phyloP scores from a whole-genome alignment of 2,329 filamentous ascomycete species.

The Cytospora paraplurivora region DNA sequence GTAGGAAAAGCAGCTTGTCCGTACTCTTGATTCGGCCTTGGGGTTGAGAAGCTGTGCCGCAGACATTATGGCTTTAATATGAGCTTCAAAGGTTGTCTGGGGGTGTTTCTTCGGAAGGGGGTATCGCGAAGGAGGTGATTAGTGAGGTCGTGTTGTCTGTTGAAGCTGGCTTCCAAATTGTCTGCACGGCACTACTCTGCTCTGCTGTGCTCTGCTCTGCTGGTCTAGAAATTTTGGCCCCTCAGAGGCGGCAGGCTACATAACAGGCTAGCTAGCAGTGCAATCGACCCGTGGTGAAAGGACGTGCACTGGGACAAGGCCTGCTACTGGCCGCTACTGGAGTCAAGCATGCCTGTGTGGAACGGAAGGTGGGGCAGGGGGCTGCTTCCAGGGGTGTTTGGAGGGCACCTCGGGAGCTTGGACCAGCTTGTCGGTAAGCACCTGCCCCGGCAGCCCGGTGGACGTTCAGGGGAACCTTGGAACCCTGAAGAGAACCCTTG shows the following conservation, averaged over 20 bases:
- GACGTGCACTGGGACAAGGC: not conserved
- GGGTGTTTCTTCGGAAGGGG: not conserved
- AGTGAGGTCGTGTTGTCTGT: constrained; percentile 9
- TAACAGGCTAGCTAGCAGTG: constrained; percentile 3
- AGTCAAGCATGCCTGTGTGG: not conserved
- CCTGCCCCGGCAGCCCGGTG: not conserved
- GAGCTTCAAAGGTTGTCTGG: constrained; percentile 12
- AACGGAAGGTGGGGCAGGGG: not conserved
- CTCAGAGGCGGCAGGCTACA: constrained; percentile 9
- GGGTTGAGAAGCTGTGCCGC: constrained; percentile 97
- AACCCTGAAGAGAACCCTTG: too few species aligned
- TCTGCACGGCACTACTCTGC: constrained; percentile 1
- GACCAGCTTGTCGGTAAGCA: constrained; percentile 17
- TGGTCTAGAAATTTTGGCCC: constrained; percentile 22
- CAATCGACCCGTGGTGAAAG: not conserved
- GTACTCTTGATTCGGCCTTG: constrained; percentile 94
- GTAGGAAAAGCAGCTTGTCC: constrained; percentile 40
- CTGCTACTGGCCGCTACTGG: not conserved
- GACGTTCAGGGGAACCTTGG: too few species aligned
- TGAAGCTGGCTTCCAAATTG: constrained; percentile 6
- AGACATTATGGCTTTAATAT: constrained; percentile 65
- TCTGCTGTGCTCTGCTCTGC: not conserved
- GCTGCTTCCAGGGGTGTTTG: too few species aligned
- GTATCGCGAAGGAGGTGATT: constrained; percentile 9
- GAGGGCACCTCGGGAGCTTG: constrained; percentile 4